Conservation (phyloP, 2,329 filamentous ascomycete genomes). For the Neonectria magnoliae region DNA sequence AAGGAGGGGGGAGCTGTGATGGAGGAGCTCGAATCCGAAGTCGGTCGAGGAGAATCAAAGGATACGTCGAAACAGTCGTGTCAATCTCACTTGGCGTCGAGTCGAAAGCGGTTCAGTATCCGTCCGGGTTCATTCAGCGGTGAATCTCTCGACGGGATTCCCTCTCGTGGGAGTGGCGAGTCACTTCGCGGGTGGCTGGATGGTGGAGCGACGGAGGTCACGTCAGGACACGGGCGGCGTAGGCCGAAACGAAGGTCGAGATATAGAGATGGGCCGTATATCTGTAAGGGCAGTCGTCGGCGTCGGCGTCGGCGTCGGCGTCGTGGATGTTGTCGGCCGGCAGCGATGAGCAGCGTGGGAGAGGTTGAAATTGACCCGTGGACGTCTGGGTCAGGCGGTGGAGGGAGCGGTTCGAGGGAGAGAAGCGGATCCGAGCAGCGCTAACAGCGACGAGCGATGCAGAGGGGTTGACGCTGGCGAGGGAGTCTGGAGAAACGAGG, state of each 20-base stretch:
- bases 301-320: constrained; percentile 4
- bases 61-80: constrained; percentile 23
- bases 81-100: constrained; percentile 35
- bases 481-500: constrained; percentile 1
- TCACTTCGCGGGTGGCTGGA: constrained; percentile 34
- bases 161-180: constrained; percentile 16
- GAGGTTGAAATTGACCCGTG: constrained; percentile 24
- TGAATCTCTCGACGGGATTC: constrained; percentile 30
- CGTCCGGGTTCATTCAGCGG: constrained; percentile 41
- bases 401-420: constrained; percentile 42
- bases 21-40: constrained; percentile 13
- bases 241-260: not conserved
- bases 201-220: constrained; percentile 19
- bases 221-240: constrained; percentile 14
- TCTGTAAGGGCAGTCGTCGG: constrained; percentile 21
- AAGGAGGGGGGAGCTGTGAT: constrained; percentile 25
- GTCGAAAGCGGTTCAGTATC: constrained; percentile 36
- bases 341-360: constrained; percentile 31
- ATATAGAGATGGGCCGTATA: constrained; percentile 1
- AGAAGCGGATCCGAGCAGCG: constrained; percentile 36
- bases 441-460: constrained; percentile 20
- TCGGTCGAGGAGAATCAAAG: constrained; percentile 16
- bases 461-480: constrained; percentile 1
- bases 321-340: constrained; percentile 19
- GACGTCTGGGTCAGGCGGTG: constrained; percentile 37